Base-by-base conservation (phyloP, 2,329 filamentous ascomycete genomes). In the Penicillium verrucosum region DNA sequence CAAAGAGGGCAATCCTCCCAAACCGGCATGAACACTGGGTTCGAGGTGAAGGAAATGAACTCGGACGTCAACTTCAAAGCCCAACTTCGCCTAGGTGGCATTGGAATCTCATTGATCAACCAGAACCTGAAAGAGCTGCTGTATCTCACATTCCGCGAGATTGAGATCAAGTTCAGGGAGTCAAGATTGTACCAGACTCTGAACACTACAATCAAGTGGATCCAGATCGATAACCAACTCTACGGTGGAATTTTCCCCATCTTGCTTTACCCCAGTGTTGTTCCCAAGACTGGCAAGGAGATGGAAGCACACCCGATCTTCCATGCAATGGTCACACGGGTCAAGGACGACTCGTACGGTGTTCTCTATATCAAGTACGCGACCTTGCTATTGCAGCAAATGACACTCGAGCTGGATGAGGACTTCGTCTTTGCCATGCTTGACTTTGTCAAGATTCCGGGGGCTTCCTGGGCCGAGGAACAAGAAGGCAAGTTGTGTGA, bases 361-460 rank as follows among this genome's bases (percentile, higher is more conserved):
- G 94, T 99, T 23, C 80, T 97, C 10, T 99, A 99, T 75, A 92
- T 99, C 82, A 99, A 99, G 74, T 99, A 99, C 73, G 93, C 94
- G 23, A 96, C 93, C 0, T 76, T 99, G 44, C 79, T 99, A 32
- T 79, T 99, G 44, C 94, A 99, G 74, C 92, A 99, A 74, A 97
- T 99, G 92, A 99, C 94, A 0, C 82, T 99, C 2, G 94, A 99
- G 67, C 86, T 99, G 47, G 94, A 99, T 63, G 94, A 99, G 68
- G 94, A 99, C 72, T 99, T 99, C 76, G 92, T 99, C 56, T 96
- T 96, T 72, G 92, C 94, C 0, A 84, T 99, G 60, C 80, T 99
- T 1, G 95, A 99, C 72, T 99, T 97, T 70, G 88, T 90, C 34
- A 96, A 96, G 75, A 88, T 96, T 0, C 92, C 91, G 3, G 93